Conservation (phyloP, 306 rosid genomes). For the Fragaria iinumae region DNA sequence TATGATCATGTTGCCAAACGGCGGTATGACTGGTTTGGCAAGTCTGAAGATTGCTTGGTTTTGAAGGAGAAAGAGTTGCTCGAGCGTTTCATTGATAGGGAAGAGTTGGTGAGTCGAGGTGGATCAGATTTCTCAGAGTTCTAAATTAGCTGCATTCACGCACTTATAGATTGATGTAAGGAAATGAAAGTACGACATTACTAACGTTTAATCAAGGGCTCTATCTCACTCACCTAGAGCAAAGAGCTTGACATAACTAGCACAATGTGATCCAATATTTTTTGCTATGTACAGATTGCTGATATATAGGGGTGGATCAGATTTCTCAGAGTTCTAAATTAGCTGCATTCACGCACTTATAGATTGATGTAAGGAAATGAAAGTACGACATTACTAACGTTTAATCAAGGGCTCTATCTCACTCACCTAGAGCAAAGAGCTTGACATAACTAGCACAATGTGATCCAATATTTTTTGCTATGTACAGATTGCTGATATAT, state of each 20-base stretch:
- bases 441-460: neutral
- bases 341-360: no score
- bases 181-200: neutral
- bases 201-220: neutral
- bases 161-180: neutral
- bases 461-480: neutral
- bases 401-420: neutral
- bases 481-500: neutral
- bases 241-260: neutral
- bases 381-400: neutral
- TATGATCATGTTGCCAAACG: constrained; percentile 59
- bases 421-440: neutral
- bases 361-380: neutral
- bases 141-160: neutral
- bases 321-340: no score
- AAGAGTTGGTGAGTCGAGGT: constrained; percentile 46
- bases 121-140: constrained; percentile 23
- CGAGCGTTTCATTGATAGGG: constrained; percentile 83
- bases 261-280: neutral
- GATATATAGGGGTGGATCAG: neutral
- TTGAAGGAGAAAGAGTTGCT: constrained; percentile 62
- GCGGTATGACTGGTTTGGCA: constrained; percentile 64
- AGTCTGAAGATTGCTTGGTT: constrained; percentile 59
- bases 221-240: neutral
- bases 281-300: neutral